Conservation (phyloP, 495 filamentous ascomycete genomes). For the Aspergillus nanangensis region DNA sequence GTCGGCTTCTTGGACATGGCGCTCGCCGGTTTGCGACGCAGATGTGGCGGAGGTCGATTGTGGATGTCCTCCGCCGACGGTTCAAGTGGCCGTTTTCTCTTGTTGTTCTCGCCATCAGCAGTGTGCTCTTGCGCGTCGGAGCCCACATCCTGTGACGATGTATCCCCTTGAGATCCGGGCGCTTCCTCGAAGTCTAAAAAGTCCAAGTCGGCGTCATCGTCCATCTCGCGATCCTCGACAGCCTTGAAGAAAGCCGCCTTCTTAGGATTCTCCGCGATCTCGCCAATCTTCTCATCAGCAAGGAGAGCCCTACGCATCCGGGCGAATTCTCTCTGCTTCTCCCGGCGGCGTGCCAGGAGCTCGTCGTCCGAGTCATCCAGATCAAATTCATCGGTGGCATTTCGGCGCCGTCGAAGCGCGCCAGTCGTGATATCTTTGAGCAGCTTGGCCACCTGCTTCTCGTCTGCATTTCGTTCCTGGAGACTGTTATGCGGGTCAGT, state of each 20-base stretch:
- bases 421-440: constrained; percentile 90
- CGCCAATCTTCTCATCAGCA: constrained; percentile 84
- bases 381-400: constrained; percentile 68
- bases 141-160: constrained; percentile 39
- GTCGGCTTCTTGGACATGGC: constrained; percentile 57
- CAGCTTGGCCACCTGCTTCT: constrained; percentile 83
- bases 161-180: constrained; percentile 30
- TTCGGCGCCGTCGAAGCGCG: constrained; percentile 71
- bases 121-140: constrained; percentile 20
- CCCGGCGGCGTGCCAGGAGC: constrained; percentile 65
- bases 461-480: constrained; percentile 44
- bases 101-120: constrained; percentile 32
- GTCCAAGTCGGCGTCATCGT: constrained; percentile 74
- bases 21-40: constrained; percentile 57
- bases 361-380: constrained; percentile 87
- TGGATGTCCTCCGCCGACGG: constrained; percentile 37
- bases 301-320: constrained; percentile 88
- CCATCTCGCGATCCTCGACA: constrained; percentile 77
- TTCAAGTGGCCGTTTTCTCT: constrained; percentile 52
- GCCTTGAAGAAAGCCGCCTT: constrained; percentile 84
- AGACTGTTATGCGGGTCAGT: constrained; percentile 24
- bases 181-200: constrained; percentile 59
- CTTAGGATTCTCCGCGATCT: constrained; percentile 87
- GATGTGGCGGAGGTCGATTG: constrained; percentile 56
- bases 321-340: constrained; percentile 83